phyloP scores from a whole-genome alignment of 345 rosid species.

The Lagerstroemia speciosa region DNA sequence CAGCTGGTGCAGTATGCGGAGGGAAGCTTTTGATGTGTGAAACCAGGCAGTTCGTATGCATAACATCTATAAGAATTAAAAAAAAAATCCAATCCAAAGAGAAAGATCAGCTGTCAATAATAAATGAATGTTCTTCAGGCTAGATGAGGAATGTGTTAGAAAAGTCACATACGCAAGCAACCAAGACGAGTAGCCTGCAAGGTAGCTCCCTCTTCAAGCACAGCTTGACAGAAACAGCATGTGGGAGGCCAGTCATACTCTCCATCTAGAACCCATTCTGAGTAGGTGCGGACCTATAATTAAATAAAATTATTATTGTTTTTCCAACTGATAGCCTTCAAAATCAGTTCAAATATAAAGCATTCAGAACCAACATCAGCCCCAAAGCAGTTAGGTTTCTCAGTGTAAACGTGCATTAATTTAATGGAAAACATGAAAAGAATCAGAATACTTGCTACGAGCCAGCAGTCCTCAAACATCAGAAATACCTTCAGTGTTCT shows the following conservation, averaged over 20 bases:
- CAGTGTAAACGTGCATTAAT: neutral
- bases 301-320: neutral
- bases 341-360: neutral
- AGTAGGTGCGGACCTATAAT: constrained; percentile 79
- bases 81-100: neutral
- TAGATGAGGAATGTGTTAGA: neutral
- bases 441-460: neutral
- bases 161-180: constrained; percentile 72
- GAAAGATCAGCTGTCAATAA: too few relatives aligned
- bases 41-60: constrained; percentile 83
- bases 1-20: constrained; percentile 94
- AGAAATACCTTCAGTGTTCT: neutral
- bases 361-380: neutral
- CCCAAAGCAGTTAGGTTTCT: neutral
- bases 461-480: neutral
- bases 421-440: neutral
- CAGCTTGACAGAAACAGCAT: constrained; percentile 75
- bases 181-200: constrained; percentile 83
- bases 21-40: constrained; percentile 85
- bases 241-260: constrained; percentile 93
- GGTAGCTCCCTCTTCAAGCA: constrained; percentile 57
- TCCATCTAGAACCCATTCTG: constrained; percentile 99
- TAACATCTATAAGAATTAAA: constrained; percentile 49
- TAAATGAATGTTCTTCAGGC: neutral
- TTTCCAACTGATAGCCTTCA: neutral